Conservation (phyloP, 805 yeast genomes). For the Millerozyma miso region DNA sequence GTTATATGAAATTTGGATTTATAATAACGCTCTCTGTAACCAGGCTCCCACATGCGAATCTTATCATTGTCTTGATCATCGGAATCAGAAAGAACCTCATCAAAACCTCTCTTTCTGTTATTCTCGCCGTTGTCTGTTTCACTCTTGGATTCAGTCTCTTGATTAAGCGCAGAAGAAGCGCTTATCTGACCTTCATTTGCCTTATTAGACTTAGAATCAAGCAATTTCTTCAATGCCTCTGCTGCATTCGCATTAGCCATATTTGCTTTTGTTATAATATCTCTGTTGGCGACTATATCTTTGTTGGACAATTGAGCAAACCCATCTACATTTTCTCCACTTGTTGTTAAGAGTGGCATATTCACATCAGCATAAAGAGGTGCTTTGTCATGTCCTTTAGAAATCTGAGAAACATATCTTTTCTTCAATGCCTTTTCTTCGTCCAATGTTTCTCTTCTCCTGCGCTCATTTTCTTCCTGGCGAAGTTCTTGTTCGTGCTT, state of each 20-base stretch:
- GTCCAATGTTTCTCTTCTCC: constrained; percentile 48
- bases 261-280: constrained; percentile 62
- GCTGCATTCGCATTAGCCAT: constrained; percentile 70
- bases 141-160: constrained; percentile 15
- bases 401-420: constrained; percentile 47
- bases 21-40: constrained; percentile 81
- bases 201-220: constrained; percentile 28
- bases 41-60: constrained; percentile 79
- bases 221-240: constrained; percentile 44
- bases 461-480: constrained; percentile 58
- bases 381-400: constrained; percentile 73
- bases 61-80: constrained; percentile 42
- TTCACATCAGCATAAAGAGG: constrained; percentile 65
- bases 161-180: constrained; percentile 44
- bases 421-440: constrained; percentile 44
- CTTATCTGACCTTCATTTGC: constrained; percentile 21
- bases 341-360: constrained; percentile 71
- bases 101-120: constrained; percentile 8
- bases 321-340: constrained; percentile 71
- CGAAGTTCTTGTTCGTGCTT: constrained; percentile 68
- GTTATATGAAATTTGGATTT: constrained; percentile 61
- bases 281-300: constrained; percentile 64
- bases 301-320: constrained; percentile 59
- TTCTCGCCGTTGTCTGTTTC: constrained; percentile 17
- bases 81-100: constrained; percentile 18